Evolutionary conservation across 2,329 filamentous ascomycete species (phyloP).

Genomic region (Emericellopsis atlantica): DNA sequence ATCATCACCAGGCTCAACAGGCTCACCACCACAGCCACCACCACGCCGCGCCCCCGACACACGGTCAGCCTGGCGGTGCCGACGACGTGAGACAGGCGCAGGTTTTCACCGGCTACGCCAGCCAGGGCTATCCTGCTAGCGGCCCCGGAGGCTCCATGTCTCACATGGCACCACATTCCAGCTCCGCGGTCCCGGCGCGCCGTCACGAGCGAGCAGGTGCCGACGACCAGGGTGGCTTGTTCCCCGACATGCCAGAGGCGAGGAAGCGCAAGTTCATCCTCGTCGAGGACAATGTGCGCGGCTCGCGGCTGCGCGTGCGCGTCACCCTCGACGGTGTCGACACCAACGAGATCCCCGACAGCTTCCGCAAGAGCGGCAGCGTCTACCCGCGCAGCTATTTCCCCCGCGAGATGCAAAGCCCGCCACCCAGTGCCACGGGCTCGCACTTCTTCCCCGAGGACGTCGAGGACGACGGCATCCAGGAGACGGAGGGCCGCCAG

Average conservation of each 20-base stretch:
- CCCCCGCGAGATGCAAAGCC: slow-evolving; percentile 83
- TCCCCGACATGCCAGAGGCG: slow-evolving; percentile 76
- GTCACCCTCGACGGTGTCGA: slow-evolving; percentile 90
- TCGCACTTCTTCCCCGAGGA: slow-evolving; percentile 64
- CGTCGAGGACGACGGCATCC: slow-evolving; percentile 39
- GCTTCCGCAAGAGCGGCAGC: slow-evolving; percentile 79
- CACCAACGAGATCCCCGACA: slow-evolving; percentile 91
- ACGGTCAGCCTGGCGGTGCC: slow-evolving; percentile 31
- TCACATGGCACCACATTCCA: slow-evolving; percentile 32
- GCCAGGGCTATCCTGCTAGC: slow-evolving; percentile 43
- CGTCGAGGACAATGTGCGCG: slow-evolving; percentile 77
- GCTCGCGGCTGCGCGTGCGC: slow-evolving; percentile 71
- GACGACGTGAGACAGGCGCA: slow-evolving; percentile 63
- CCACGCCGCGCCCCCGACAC: slow-evolving; percentile 44
- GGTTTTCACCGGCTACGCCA: slow-evolving; percentile 57
- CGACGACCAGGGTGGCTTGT: slow-evolving; percentile 57
- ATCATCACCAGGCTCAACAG: no score
- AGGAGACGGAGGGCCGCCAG: slow-evolving; percentile 35
- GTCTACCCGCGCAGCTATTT: slow-evolving; percentile 90
- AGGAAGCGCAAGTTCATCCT: slow-evolving; percentile 96
- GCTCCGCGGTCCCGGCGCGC: slow-evolving; percentile 21
- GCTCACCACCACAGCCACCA: slow-evolving; percentile 54
- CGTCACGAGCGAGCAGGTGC: slow-evolving; percentile 30
- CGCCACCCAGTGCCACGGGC: slow-evolving; percentile 62
- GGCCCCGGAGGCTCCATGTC: slow-evolving; percentile 48